Base-by-base conservation (phyloP, 495 filamentous ascomycete species). In the Xylaria castorea region DNA sequence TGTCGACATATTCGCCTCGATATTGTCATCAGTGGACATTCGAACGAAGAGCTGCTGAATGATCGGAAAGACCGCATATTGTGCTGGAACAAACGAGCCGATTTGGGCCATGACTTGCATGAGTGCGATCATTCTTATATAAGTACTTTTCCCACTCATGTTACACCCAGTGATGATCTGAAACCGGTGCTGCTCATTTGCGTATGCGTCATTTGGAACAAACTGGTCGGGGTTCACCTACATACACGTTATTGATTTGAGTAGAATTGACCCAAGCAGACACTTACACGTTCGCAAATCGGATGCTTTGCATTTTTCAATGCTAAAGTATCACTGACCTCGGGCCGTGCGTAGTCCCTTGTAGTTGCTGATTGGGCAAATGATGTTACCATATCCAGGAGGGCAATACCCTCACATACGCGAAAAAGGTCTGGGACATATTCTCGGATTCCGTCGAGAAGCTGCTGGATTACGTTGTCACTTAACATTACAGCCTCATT, bases 101-200 rank as follows among this genome's bases (percentile, higher is more conserved):
- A 97, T 90, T 75, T 99, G 96, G 5, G 94, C 93, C 93, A 99
- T 96, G 62, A 99, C 88, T 36, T 91, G 88, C 79, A 95, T 90
- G 12, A 99, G 83, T 22, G 95, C 94, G 51, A 97, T 84, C 8
- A 90, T 91, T 71, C 93, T 91, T 77, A 98, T 97, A 82, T 97
- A 98, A 0, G 95, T 98, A 72, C 93, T 94, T 78, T 97, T 98
- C n/a, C 96, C 96, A 76, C 94, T 97, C 97, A 98, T 98, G 80
- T 99, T 99, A 81, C 94, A 96, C 51, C 96, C 96, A 7, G 96
- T 97, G 77, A 99, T 91, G 72, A 98, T 93, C 72, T 97, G 94
- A 80, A 98, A 95, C 9, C 95, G 89, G 42, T 87, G 88, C 70
- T 93, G 89, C 36, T 90, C 83, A 25, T 89, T 91, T 44, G 94